Base-by-base conservation (phyloP, 1,284 basidiomycete species). In the Stereum hirsutum region DNA sequence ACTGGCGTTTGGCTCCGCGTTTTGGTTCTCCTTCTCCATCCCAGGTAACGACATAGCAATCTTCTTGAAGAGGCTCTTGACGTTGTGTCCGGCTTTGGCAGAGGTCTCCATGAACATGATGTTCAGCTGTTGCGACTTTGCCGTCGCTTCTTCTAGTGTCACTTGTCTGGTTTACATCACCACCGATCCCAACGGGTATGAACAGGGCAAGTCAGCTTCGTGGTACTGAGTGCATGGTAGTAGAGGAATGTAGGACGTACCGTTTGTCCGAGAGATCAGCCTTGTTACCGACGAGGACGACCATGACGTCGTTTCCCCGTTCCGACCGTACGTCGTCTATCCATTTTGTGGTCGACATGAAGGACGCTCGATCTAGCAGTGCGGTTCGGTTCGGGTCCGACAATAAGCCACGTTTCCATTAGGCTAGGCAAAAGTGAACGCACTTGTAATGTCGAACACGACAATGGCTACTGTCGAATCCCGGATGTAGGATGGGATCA, bases 91-190 rank as follows among this genome's bases (percentile, higher is more conserved):
- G 3, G 96, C 96, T 63, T 99, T 99, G 27, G 96, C 96, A 26
- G 92, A 96, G 4, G 96, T 99, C 68, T 99, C 96, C 82, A 99
- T 97, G 59, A 96, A 97, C 88, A 99, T 92, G 56, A 99, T 89
- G 57, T 86, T 87, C 50, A 96, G 72, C 60, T 96, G 87, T 43
- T 90, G 86, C n/a, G 94, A 80, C 57, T 91, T 90, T 47, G 86
- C 81, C 40, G 95, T 95, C 14, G 95, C 92, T 59, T 99, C 95
- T 61, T 99, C 96, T 5, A 94, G 76, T 5, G 95, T 98, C n/a
- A 99, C 95, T 82, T 99, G 92, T 51, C 94, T 96, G 41, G 12
- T 15, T 26, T 5, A 25, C 10, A 10, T 55, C 25, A 43, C 21
- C 34, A 30, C 37, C n/a, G n/a, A n/a, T n/a, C n/a, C n/a, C n/a